Percentiles rank a stretch among this genome's conserved stretches.
Conservation (phyloP, 352 stramenopile species). For the Phytophthora capsici region DNA sequence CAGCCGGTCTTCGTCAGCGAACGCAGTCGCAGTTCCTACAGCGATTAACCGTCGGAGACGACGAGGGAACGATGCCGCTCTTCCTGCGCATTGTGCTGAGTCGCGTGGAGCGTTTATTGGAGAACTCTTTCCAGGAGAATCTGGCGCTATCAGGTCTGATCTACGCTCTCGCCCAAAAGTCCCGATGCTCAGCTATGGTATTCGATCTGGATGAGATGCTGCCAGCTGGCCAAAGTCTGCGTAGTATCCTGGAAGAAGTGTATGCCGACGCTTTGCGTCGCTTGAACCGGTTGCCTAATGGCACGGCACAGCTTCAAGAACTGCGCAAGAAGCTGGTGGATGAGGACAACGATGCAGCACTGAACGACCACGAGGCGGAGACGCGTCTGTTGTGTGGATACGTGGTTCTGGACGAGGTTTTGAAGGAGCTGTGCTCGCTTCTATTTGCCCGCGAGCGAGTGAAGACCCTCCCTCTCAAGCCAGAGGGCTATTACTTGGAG, state of each 20-base stretch:
- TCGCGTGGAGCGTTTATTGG: slow-evolving; percentile 73
- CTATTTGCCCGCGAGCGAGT: slow-evolving; percentile 81
- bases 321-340: slow-evolving; percentile 71
- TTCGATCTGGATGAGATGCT: slow-evolving; percentile 62
- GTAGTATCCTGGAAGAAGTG: slow-evolving; percentile 84
- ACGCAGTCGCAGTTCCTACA: slow-evolving; percentile 27
- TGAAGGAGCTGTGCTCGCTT: slow-evolving; percentile 87
- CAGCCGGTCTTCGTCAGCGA: slow-evolving; percentile 36
- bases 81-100: slow-evolving; percentile 83
- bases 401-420: slow-evolving; percentile 84
- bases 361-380: slow-evolving; percentile 74
- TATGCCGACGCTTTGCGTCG: slow-evolving; percentile 70
- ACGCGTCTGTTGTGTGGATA: slow-evolving; percentile 72
- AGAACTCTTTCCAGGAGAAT: slow-evolving; percentile 88
- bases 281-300: slow-evolving; percentile 66
- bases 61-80: slow-evolving; percentile 37
- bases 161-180: slow-evolving; percentile 73
- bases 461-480: slow-evolving; percentile 75
- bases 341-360: slow-evolving; percentile 64
- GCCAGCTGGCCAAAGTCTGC: slow-evolving; percentile 56
- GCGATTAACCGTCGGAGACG: slow-evolving; percentile 17
- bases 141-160: slow-evolving; percentile 81
- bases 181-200: slow-evolving; percentile 49
- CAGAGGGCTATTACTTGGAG: slow-evolving; percentile 85
- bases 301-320: slow-evolving; percentile 47